These are phyloP conservation scores for Exophiala oligosperma DNA, from an alignment of 2,329 filamentous ascomycete species.

Conservation along the genomic window DNA sequence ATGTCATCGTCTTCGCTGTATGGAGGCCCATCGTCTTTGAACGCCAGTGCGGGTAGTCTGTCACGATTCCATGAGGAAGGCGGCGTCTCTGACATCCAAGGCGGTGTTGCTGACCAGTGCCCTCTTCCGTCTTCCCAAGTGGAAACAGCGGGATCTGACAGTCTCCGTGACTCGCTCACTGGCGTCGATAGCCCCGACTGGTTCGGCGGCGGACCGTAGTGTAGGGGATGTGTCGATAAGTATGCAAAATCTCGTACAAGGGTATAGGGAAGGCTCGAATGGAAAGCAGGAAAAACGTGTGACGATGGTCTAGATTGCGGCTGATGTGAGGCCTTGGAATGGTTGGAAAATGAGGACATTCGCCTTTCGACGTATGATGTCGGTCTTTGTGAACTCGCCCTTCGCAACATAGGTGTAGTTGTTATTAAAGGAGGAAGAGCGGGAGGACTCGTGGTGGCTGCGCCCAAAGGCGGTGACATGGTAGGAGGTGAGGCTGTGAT, in stretches of 20 bases:
- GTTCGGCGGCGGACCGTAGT: slow-evolving; percentile 88
- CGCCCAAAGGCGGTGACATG: slow-evolving; percentile 27
- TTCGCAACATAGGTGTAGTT: slow-evolving; percentile 48
- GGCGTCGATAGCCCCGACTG: slow-evolving; percentile 82
- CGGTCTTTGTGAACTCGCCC: slow-evolving; percentile 64
- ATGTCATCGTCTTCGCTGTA: slow-evolving; percentile 96
- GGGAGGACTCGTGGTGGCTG: slow-evolving; percentile 38
- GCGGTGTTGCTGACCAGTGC: slow-evolving; percentile 55
- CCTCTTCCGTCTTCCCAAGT: slow-evolving; percentile 70
- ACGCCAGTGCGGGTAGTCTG: slow-evolving; percentile 74
- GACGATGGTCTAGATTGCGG: slow-evolving; percentile 75
- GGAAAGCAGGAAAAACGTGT: slow-evolving; percentile 78
- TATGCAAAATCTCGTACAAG: slow-evolving; percentile 96
- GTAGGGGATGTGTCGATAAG: slow-evolving; percentile 75
- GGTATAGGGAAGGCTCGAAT: slow-evolving; percentile 84
- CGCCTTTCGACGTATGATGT: slow-evolving; percentile 79
- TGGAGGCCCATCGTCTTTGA: slow-evolving; percentile 77
- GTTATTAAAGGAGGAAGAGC: slow-evolving; percentile 53
- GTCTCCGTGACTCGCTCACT: slow-evolving; percentile 71
- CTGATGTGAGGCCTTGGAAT: slow-evolving; percentile 55
- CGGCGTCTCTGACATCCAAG: slow-evolving; percentile 34
- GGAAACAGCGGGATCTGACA: slow-evolving; percentile 77
- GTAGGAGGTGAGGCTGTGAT: slow-evolving; percentile 40
- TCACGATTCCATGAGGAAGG: slow-evolving; percentile 57
- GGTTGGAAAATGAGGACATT: slow-evolving; percentile 78